phyloP scores from a whole-genome alignment of 2,329 filamentous ascomycete species.

The Tricladium varicosporioides region DNA sequence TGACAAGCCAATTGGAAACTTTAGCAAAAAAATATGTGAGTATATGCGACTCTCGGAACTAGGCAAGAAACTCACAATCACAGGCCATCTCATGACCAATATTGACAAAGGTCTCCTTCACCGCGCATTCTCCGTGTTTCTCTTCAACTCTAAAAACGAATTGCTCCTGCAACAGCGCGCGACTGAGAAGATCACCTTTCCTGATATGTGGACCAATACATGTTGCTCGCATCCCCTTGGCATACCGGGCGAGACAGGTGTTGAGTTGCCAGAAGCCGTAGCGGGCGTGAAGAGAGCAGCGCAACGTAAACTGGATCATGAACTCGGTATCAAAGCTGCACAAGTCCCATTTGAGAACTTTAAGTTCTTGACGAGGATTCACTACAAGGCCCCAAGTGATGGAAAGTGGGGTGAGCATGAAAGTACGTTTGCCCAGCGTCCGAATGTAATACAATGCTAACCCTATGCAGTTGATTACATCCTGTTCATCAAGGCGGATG shows the following conservation, averaged over 20 bases:
- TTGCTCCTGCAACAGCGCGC: constrained; percentile 94
- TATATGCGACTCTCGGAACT: constrained; percentile 23
- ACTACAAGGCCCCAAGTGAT: constrained; percentile 96
- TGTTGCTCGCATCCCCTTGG: constrained; percentile 97
- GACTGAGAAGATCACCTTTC: constrained; percentile 96
- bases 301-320: constrained; percentile 89
- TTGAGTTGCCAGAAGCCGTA: constrained; percentile 74
- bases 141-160: constrained; percentile 92
- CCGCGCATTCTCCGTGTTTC: constrained; percentile 95
- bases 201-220: constrained; percentile 99
- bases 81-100: constrained; percentile 98
- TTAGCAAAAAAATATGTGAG: constrained; percentile 96
- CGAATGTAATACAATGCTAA: not conserved
- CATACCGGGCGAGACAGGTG: constrained; percentile 86
- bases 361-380: constrained; percentile 91
- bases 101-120: constrained; percentile 95
- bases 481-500: constrained; percentile 93
- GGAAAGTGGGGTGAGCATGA: constrained; percentile 99
- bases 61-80: constrained; percentile 20
- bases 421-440: constrained; percentile 58
- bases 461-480: constrained; percentile 85
- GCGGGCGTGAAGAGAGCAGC: constrained; percentile 88
- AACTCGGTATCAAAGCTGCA: constrained; percentile 84
- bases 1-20: constrained; percentile 89
- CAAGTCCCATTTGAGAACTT: constrained; percentile 93